Evolutionary conservation across 257 asterid genomes (phyloP).

Genomic region (Galeopsis tetrahit): DNA sequence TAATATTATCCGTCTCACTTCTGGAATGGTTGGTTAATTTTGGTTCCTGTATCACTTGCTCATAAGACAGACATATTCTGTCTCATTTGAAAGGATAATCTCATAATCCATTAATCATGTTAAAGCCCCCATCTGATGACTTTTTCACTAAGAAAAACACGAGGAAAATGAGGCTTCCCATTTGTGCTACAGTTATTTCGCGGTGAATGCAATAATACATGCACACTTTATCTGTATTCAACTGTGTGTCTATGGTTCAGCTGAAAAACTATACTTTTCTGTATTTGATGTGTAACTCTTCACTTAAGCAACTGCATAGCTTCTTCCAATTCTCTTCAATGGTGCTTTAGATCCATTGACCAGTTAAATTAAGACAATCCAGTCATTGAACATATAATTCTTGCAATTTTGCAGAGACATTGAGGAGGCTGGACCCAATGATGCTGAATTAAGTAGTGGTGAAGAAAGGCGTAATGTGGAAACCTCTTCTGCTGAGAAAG

Average conservation of each 20-base stretch:
- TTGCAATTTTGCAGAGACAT: slow-evolving; percentile 65
- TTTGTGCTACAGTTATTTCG: slow-evolving; percentile 9
- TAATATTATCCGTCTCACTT: not conserved
- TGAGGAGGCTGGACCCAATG: slow-evolving; percentile 71
- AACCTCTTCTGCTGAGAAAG: slow-evolving; percentile 63
- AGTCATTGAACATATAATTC: slow-evolving; percentile 32
- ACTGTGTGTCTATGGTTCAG: slow-evolving; percentile 27
- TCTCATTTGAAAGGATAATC: slow-evolving; percentile 25
- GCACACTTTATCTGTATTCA: slow-evolving; percentile 25
- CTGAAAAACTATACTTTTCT: slow-evolving; percentile 5
- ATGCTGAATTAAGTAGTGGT: slow-evolving; percentile 50
- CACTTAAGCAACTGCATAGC: not conserved
- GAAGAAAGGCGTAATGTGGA: slow-evolving; percentile 56
- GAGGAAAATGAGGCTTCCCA: not conserved
- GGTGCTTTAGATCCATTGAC: slow-evolving; percentile 23
- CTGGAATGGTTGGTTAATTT: not conserved
- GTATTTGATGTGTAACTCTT: slow-evolving; percentile 21
- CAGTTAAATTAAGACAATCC: slow-evolving; percentile 23
- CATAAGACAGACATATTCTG: not conserved
- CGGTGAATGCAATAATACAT: not conserved
- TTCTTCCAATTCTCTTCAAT: slow-evolving; percentile 26
- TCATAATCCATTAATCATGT: slow-evolving; percentile 21
- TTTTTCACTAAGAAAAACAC: not conserved
- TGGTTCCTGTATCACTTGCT: slow-evolving; percentile 10
- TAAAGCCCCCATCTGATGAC: slow-evolving; percentile 1